These are phyloP conservation scores for Austroboletus eburneus DNA, from an alignment of 768 basidiomycete genomes.

Conservation along the genomic window DNA sequence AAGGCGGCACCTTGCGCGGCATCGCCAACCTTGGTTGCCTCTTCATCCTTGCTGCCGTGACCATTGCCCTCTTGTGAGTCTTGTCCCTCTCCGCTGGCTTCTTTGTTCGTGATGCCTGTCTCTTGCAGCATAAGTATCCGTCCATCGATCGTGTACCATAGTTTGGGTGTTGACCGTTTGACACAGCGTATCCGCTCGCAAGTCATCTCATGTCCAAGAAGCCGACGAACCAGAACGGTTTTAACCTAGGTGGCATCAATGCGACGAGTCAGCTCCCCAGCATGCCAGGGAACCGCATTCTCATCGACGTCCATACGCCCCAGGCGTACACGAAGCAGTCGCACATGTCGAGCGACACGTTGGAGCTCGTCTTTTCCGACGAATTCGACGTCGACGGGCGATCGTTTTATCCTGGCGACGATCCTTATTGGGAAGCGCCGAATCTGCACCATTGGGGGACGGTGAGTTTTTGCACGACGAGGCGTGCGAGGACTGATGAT, in stretches of 20 bases:
- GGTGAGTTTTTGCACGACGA: slow-evolving; percentile 39
- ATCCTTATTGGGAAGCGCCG: slow-evolving; percentile 54
- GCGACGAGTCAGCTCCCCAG: slow-evolving; percentile 60
- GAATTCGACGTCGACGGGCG: slow-evolving; percentile 77
- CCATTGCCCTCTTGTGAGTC: slow-evolving; percentile 56
- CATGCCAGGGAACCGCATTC: slow-evolving; percentile 39
- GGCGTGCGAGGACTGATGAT: slow-evolving; percentile 4
- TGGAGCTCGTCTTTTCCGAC: slow-evolving; percentile 69
- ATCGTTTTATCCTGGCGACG: slow-evolving; percentile 65
- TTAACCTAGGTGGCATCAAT: slow-evolving; percentile 75
- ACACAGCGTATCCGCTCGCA: slow-evolving; percentile 48
- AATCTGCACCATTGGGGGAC: slow-evolving; percentile 67
- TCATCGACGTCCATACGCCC: slow-evolving; percentile 58
- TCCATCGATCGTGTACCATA: background rate
- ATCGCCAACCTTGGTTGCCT: slow-evolving; percentile 67
- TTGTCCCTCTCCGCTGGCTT: background rate
- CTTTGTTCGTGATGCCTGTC: background rate
- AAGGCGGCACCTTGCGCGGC: slow-evolving; percentile 53
- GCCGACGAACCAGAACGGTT: slow-evolving; percentile 47
- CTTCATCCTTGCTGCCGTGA: slow-evolving; percentile 45
- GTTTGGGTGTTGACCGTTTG: background rate
- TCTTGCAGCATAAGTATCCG: slow-evolving; percentile 16
- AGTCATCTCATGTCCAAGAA: slow-evolving; percentile 41
- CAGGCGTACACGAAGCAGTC: slow-evolving; percentile 38
- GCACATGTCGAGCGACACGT: slow-evolving; percentile 35